Evolutionary conservation across 495 filamentous ascomycete genomes (phyloP), one percentile per base, ranked within the genome.

Genomic region (Monascus purpureus): DNA sequence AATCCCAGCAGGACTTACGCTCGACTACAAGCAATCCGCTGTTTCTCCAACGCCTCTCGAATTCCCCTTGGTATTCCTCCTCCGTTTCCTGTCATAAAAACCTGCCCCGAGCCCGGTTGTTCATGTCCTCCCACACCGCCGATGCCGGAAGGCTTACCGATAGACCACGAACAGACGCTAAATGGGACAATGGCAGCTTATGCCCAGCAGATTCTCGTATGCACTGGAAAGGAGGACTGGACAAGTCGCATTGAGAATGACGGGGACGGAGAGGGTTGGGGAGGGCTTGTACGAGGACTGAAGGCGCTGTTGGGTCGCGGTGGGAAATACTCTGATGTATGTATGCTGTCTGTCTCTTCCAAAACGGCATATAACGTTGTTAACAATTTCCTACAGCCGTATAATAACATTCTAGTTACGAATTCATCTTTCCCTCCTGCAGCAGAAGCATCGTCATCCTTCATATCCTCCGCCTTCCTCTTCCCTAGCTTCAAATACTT

Each of bases 161-260:
- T 95, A 37, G 85, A 95, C 50, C 66, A 68, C 40, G 52, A 68
- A 19, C 74, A 70, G 32, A 56, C 68, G 2, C 52, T 96, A 27
- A 75, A 74, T 44, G 75, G 76, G 12, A 79, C 82, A 3, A 82
- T 94, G 58, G 66, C 80, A 3, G 53, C 61, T n/a, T 90, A 94
- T 50, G 65, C 73, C 12, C 74, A 85, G 40, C 87, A 96, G 33
- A 65, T 95, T 3, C 49, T 97, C 2, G 63, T 95, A 11, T 81
- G 73, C 36, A 93, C 87, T 1, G 84, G 82, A 6, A 68, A 73
- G 35, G 45, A 61, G 13, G 82, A 95, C 51, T 97, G 90, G 90
- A 66, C 67, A 12, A 72, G 65, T 48, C 61, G 63, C 25, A 77
- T 86, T 49, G 61, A 78, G 52, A 50, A 93, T 67, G 72, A 80